Conservation (phyloP, 2,329 filamentous ascomycete species). For the Endocalyx cinctus region DNA sequence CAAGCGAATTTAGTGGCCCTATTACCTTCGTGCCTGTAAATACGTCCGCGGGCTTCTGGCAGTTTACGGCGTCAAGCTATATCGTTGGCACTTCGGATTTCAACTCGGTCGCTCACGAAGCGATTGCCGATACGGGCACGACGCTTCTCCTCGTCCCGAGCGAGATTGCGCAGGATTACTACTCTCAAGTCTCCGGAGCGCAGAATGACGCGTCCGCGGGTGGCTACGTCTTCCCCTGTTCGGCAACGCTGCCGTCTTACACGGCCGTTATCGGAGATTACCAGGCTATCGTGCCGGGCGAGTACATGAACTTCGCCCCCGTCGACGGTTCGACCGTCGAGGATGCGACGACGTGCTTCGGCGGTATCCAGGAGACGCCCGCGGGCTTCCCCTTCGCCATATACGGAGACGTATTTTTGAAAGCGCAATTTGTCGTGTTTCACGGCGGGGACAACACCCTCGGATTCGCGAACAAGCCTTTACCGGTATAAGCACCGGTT, state of each 20-base stretch:
- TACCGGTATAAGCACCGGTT: slow-evolving; percentile 13
- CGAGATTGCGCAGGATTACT: slow-evolving; percentile 51
- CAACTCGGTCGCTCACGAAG: slow-evolving; percentile 18
- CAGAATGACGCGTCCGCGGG: slow-evolving; percentile 31
- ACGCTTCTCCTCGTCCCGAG: slow-evolving; percentile 56
- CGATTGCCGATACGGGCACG: slow-evolving; percentile 60
- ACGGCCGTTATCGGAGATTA: slow-evolving; percentile 22
- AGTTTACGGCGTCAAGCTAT: slow-evolving; percentile 54
- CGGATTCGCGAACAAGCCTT: slow-evolving; percentile 40
- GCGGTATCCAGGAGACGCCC: slow-evolving; percentile 57
- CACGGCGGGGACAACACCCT: slow-evolving; percentile 42
- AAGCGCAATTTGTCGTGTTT: slow-evolving; percentile 64
- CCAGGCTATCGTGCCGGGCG: slow-evolving; percentile 22
- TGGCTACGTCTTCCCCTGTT: slow-evolving; percentile 53
- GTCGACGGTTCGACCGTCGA: slow-evolving; percentile 45
- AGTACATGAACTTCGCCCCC: slow-evolving; percentile 40
- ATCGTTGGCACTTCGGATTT: slow-evolving; percentile 35
- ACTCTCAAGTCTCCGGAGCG: slow-evolving; percentile 42
- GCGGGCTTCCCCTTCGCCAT: slow-evolving; percentile 56
- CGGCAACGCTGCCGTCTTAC: slow-evolving; percentile 38
- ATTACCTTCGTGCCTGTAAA: slow-evolving; percentile 55
- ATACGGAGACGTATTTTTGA: slow-evolving; percentile 67
- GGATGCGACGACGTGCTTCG: slow-evolving; percentile 55
- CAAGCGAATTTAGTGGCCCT: slow-evolving; percentile 49
- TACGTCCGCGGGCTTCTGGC: slow-evolving; percentile 57